Percentiles rank a stretch among this genome's conserved stretches.
Conservation (phyloP, 2,329 filamentous ascomycete species). For the Trichoderma aggressivum region DNA sequence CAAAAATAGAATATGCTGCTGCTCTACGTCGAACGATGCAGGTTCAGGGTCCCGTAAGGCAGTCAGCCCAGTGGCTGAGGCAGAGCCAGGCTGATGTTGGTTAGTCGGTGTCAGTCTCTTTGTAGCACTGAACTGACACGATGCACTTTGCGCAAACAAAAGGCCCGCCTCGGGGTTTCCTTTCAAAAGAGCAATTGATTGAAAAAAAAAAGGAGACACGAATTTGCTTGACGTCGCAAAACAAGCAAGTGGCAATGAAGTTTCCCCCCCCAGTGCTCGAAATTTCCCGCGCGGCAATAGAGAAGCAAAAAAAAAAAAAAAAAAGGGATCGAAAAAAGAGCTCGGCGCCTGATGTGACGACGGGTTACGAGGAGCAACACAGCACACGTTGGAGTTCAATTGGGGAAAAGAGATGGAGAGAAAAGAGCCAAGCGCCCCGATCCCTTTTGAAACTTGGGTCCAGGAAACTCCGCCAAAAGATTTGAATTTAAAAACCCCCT, state of each 20-base stretch:
- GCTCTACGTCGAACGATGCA: neutral
- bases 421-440: neutral
- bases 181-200: neutral
- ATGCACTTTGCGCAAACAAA: neutral
- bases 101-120: neutral
- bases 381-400: too few relatives aligned
- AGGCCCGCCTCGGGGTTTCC: neutral
- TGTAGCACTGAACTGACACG: neutral
- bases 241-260: neutral
- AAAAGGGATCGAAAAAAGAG: neutral
- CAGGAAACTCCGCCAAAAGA: neutral
- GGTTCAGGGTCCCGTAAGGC: neutral
- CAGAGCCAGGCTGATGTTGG: neutral
- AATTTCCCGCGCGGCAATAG: neutral
- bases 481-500: neutral
- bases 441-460: neutral
- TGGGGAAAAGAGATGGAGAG: neutral
- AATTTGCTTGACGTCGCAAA: neutral
- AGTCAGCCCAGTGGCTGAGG: conserved; percentile 4
- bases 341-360: too few relatives aligned
- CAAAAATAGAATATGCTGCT: neutral
- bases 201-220: neutral
- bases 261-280: neutral
- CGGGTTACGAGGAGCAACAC: too few relatives aligned
- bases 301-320: neutral